phyloP scores from a whole-genome alignment of 176 grass and related monocot species.

The Eleusine indica region DNA sequence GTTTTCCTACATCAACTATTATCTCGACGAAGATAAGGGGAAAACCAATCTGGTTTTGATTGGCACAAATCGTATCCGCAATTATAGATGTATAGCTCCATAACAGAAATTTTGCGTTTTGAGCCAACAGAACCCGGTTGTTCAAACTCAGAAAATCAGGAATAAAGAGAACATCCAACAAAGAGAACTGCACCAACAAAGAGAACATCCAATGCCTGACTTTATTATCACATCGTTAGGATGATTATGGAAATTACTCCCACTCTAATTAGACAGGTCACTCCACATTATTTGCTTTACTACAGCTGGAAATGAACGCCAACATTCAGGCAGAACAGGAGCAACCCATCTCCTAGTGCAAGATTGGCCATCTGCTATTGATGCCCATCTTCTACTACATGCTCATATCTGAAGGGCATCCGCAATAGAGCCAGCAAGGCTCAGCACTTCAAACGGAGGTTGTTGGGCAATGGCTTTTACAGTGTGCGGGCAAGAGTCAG shows the following conservation, averaged over 20 bases:
- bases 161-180: conserved; percentile 3
- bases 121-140: neutral
- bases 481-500: conserved; percentile 81
- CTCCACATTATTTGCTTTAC: conserved; percentile 36
- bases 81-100: neutral
- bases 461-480: conserved; percentile 66
- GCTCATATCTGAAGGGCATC: conserved; percentile 80
- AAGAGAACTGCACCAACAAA: neutral
- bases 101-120: neutral
- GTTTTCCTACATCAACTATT: neutral
- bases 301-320: conserved; percentile 34
- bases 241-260: neutral
- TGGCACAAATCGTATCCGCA: neutral
- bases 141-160: neutral
- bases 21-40: neutral
- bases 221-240: conserved; percentile 36
- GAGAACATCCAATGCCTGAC: conserved; percentile 10
- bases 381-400: conserved; percentile 32
- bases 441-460: conserved; percentile 86
- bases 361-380: conserved; percentile 60
- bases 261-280: conserved; percentile 25
- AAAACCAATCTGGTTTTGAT: neutral
- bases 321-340: conserved; percentile 31
- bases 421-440: conserved; percentile 81
- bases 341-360: conserved; percentile 29